Evolutionary conservation across 176 grass and related monocot species (phyloP).

Genomic region (Bolboschoenus planiculmis): DNA sequence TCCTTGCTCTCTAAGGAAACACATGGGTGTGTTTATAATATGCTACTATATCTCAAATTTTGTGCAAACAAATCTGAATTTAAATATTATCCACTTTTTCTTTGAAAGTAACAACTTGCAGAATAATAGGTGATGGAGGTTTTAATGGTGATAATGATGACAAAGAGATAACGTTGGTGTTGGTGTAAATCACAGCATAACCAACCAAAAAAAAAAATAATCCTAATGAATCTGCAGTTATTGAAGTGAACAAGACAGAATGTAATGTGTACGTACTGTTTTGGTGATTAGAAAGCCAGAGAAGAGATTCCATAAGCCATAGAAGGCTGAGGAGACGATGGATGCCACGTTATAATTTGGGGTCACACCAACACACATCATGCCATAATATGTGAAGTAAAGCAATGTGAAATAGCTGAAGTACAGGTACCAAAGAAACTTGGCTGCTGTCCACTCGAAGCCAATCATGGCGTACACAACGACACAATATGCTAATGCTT

Average conservation of each 20-base stretch:
- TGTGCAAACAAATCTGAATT: neutral
- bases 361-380: conserved; percentile 78
- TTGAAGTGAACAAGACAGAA: neutral
- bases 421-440: conserved; percentile 89
- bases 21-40: neutral
- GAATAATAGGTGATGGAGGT: neutral
- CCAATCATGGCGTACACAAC: conserved; percentile 90
- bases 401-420: conserved; percentile 88
- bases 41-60: neutral
- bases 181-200: neutral
- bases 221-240: neutral
- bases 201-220: neutral
- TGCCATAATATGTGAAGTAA: conserved; percentile 96
- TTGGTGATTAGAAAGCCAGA: conserved; percentile 66
- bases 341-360: conserved; percentile 61
- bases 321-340: conserved; percentile 59
- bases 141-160: neutral
- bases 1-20: neutral
- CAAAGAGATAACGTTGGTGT: neutral
- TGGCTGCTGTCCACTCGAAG: conserved; percentile 62
- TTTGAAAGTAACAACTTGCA: neutral
- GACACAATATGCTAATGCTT: conserved; percentile 45
- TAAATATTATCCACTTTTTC: neutral
- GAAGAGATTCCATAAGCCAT: conserved; percentile 71
- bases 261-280: conserved; percentile 28